phyloP scores from a whole-genome alignment of 768 basidiomycete species.

The Termitomyces sp. region DNA sequence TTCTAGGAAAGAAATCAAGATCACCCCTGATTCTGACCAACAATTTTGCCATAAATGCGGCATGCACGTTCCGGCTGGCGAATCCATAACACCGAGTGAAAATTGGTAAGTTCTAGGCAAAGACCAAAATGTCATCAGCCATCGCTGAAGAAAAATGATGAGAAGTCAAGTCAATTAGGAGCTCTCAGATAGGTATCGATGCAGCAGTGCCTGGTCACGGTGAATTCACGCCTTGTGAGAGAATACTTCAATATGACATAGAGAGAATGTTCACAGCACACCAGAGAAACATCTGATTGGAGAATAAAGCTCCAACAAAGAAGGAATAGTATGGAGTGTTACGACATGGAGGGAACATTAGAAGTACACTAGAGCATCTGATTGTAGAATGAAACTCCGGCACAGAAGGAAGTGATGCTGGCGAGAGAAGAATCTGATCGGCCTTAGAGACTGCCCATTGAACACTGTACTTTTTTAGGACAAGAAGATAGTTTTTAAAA shows the following conservation, averaged over 20 bases:
- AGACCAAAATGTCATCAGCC: not conserved
- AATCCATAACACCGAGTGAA: not conserved
- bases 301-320: not conserved
- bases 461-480: not conserved
- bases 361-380: not conserved
- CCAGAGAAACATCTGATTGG: not conserved
- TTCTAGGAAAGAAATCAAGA: not conserved
- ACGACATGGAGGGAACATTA: not conserved
- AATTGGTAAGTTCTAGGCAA: not conserved
- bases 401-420: not conserved
- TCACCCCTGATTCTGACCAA: not conserved
- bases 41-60: not conserved
- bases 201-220: not conserved
- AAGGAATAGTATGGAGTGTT: not conserved
- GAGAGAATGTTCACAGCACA: not conserved
- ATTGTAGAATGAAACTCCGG: not conserved
- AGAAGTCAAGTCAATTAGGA: not conserved
- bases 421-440: not conserved
- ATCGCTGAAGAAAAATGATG: not conserved
- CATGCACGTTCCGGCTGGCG: not conserved
- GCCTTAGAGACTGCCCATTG: not conserved
- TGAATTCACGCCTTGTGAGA: not conserved
- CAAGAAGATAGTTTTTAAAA: not conserved
- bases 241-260: not conserved
- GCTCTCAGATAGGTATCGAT: not conserved